A percentile compares a stretch with the other conserved stretches of the same genome.
Conservation (phyloP, 2,329 filamentous ascomycete species). For the Daldinia sp. region DNA sequence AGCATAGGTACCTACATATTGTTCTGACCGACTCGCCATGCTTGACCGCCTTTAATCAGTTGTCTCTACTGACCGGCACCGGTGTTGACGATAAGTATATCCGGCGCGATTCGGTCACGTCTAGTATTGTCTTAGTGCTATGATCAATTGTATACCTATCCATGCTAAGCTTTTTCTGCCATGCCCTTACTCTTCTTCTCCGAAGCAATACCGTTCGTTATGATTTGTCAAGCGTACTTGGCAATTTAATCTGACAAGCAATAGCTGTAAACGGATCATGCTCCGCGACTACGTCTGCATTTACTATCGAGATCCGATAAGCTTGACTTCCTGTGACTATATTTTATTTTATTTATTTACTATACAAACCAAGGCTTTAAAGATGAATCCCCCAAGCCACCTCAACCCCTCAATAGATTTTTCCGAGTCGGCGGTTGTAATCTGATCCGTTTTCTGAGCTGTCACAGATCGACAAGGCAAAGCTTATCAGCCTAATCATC, state of each 20-base stretch:
- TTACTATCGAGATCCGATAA: constrained; percentile 32
- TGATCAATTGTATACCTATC: neutral
- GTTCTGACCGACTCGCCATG: constrained; percentile 29
- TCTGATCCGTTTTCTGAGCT: constrained; percentile 12
- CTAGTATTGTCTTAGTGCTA: constrained; percentile 7
- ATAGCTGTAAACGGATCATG: constrained; percentile 20
- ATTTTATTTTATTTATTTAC: constrained; percentile 14
- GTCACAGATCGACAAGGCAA: constrained; percentile 2
- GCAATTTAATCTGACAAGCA: constrained; percentile 25
- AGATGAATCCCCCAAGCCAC: neutral
- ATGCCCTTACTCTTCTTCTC: neutral
- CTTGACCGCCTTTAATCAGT: constrained; percentile 31
- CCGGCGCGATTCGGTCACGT: constrained; percentile 25
- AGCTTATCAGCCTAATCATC: constrained; percentile 12
- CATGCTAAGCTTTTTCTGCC: constrained; percentile 1
- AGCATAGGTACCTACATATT: neutral
- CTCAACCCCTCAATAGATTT: constrained; percentile 5
- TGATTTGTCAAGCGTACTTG: constrained; percentile 25
- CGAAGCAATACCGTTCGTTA: neutral
- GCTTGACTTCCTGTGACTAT: constrained; percentile 10
- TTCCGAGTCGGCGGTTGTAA: neutral
- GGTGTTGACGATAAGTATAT: constrained; percentile 20
- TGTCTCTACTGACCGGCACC: constrained; percentile 13
- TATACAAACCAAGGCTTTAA: neutral
- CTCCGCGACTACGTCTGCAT: constrained; percentile 3